Conservation (phyloP, 164 flowering plant species). For the Sedum album region DNA sequence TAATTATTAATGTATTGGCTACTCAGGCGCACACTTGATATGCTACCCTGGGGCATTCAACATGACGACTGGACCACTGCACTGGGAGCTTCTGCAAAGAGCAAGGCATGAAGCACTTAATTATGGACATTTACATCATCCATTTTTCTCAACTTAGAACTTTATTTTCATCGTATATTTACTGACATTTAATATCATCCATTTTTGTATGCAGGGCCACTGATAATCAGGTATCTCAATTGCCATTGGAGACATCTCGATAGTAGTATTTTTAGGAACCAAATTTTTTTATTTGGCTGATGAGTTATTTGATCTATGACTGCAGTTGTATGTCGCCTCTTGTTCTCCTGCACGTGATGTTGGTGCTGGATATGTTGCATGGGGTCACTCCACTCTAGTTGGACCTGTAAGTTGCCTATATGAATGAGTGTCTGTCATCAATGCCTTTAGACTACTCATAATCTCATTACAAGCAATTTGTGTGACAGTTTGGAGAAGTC, state of each 20-base stretch:
- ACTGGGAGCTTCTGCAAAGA: constrained; percentile 88
- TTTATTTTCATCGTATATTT: background rate
- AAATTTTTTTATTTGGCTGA: background rate
- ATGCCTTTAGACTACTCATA: background rate
- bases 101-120: constrained; percentile 50
- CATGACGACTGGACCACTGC: constrained; percentile 98
- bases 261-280: background rate
- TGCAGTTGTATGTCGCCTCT: constrained; percentile 86
- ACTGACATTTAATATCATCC: constrained; percentile 15
- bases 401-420: constrained; percentile 69
- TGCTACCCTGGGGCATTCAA: constrained; percentile 98
- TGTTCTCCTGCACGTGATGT: constrained; percentile 95
- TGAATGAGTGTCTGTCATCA: background rate
- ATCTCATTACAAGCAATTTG: background rate
- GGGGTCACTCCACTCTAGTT: constrained; percentile 58
- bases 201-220: constrained; percentile 57
- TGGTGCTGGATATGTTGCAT: constrained; percentile 45
- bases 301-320: background rate
- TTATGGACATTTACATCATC: constrained; percentile 39
- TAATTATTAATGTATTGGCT: too few relatives aligned
- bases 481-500: constrained; percentile 81
- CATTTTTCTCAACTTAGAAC: constrained; percentile 17
- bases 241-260: background rate
- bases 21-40: constrained; percentile 81
- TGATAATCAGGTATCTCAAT: constrained; percentile 77